Percentiles rank a stretch among this genome's conserved stretches.
phyloP scores from a whole-genome alignment of 176 grass and related monocot species.

The Saccharum spontaneum region DNA sequence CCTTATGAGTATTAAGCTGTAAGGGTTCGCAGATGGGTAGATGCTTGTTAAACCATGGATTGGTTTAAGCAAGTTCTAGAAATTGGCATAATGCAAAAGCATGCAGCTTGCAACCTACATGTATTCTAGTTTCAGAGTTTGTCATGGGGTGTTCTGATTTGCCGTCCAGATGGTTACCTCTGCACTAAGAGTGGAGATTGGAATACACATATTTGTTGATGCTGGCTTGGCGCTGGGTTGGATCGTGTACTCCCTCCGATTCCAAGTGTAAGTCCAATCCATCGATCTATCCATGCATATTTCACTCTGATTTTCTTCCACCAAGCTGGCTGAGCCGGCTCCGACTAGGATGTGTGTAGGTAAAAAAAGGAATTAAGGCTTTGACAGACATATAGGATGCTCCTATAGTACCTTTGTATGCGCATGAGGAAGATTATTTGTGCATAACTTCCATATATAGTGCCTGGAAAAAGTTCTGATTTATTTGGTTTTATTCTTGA shows the following conservation, averaged over 20 bases:
- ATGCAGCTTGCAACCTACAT: neutral
- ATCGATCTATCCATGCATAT: neutral
- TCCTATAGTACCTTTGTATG: neutral
- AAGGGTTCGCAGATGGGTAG: neutral
- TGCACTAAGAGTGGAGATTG: conserved; percentile 26
- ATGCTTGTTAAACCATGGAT: neutral
- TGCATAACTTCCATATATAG: neutral
- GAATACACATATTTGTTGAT: conserved; percentile 4
- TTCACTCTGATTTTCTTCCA: neutral
- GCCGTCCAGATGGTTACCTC: conserved; percentile 36
- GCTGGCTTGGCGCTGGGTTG: neutral
- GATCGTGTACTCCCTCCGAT: neutral
- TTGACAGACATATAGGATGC: neutral
- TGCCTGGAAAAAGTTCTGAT: neutral
- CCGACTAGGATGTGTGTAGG: neutral
- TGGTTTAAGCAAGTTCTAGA: neutral
- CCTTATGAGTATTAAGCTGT: neutral
- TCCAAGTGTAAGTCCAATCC: neutral
- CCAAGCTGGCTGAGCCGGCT: neutral
- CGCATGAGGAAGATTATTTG: neutral
- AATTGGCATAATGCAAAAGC: neutral
- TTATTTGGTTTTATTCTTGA: neutral
- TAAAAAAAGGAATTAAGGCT: conserved; percentile 1
- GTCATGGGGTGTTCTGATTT: neutral
- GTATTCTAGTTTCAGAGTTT: neutral